These are phyloP conservation scores for Volvox africanus DNA, from an alignment of 139 green algal species.

Conservation along the genomic window DNA sequence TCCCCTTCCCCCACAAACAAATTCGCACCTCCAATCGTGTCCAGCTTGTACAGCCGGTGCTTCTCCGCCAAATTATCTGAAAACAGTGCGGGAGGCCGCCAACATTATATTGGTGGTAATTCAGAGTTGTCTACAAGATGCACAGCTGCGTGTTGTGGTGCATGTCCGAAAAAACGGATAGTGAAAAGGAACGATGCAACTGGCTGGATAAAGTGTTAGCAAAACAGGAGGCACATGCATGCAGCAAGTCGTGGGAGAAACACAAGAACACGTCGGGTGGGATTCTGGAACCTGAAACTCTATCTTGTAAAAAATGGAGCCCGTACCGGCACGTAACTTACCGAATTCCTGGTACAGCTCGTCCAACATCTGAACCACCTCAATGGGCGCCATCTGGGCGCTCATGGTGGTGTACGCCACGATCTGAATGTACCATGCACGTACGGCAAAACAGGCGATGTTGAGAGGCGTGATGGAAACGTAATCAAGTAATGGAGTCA, in stretches of 20 bases:
- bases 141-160: no score
- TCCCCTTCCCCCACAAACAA: not conserved
- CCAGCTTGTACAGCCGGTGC: constrained; percentile 50
- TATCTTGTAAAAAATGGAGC: no score
- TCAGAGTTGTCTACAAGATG: not conserved
- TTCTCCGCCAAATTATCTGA: constrained; percentile 42
- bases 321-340: not conserved
- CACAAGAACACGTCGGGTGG: not conserved
- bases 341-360: constrained; percentile 50
- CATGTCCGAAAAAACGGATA: no score
- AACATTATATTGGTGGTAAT: not conserved
- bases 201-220: no score
- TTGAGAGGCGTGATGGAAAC: no score
- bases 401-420: constrained; percentile 54
- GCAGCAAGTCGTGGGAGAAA: not conserved
- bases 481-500: no score
- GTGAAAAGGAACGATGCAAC: no score
- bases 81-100: not conserved
- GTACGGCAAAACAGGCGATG: no score
- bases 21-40: constrained; percentile 46
- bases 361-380: constrained; percentile 50
- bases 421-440: constrained; percentile 20
- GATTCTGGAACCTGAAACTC: no score
- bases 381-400: constrained; percentile 31
- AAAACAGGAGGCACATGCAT: no score